phyloP scores from a whole-genome alignment of 169 alveolate genomes.

The Eimeria falciformis region DNA sequence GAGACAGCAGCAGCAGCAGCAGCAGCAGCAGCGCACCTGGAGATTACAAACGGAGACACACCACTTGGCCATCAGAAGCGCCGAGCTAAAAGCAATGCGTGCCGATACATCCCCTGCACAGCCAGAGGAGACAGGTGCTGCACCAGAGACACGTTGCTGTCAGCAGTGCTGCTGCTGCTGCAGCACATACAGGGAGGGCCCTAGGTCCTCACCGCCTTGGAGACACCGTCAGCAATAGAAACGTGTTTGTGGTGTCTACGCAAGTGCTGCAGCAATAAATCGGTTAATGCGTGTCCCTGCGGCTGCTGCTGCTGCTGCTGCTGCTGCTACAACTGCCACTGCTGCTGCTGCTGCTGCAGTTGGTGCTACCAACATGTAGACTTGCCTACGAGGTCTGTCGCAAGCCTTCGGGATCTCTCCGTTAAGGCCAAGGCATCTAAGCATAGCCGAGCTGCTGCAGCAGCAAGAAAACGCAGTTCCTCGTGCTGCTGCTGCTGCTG shows the following conservation, averaged over 20 bases:
- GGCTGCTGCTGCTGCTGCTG: background rate
- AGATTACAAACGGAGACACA: conserved; percentile 6
- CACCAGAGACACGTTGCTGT: background rate
- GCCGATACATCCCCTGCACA: conserved; percentile 4
- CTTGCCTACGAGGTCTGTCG: conserved; percentile 35
- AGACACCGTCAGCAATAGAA: no score
- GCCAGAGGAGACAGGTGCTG: background rate
- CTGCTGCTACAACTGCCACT: background rate
- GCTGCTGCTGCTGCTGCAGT: conserved; percentile 16
- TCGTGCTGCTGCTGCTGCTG: background rate
- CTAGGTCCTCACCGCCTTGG: no score
- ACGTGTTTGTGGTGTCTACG: no score
- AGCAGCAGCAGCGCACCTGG: background rate
- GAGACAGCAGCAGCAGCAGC: conserved; percentile 8
- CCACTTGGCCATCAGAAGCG: conserved; percentile 18
- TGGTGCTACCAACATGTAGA: background rate
- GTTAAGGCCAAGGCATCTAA: conserved; percentile 37
- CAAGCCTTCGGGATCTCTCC: conserved; percentile 55
- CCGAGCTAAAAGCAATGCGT: conserved; percentile 35
- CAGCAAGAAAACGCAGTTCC: conserved; percentile 41
- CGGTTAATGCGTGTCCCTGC: background rate
- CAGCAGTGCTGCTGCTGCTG: background rate
- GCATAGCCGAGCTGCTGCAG: conserved; percentile 9
- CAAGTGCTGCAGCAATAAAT: no score
- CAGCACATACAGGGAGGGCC: background rate